Base-by-base conservation (phyloP, 2,329 filamentous ascomycete genomes). In the Leptographium flavum region DNA sequence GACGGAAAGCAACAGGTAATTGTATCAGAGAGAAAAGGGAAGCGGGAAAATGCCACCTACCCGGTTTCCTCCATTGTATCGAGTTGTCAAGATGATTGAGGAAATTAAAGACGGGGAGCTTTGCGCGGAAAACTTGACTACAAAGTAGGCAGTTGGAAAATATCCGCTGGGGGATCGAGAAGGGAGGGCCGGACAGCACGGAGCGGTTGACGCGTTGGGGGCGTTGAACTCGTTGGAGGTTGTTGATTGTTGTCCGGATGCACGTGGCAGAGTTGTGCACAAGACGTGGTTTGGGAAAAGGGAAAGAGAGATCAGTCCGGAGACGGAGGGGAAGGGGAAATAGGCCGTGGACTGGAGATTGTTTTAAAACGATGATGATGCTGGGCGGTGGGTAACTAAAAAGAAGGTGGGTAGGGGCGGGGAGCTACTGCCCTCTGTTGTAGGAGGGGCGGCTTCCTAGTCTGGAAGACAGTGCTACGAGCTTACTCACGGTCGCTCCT, bases 301-400 rank as follows among this genome's bases (percentile, higher is more conserved):
- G 25, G 32, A 21, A 42, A 42, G 33, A 44, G 31, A 42, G 17
- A 36, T 3, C 14, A 33, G 27, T 35, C 17, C 8, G 28, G 42
- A 23, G 17, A 42, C 7, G 27, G 31, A 28, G 37, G 22, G 38
- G 22, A 27, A 22, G 38, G 21, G 31, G n/a, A 31, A 25, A 39
- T 39, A 35, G 27, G n/a, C 14, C 14, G 41, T 23, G 36, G 15
- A n/a, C 37, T 17, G 35, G 35, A 25, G 39, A 45, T 40, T 13
- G 39, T 37, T 28, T 42, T 45, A 46, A 50, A 48, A 45, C 46
- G 50, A 42, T 49, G 51, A 46, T 52, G 55, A 53, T 50, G 44
- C 46, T 44, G 19, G 38, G 45, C 27, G 42, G 28, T 25, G 42
- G 40, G 40, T 36, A 22, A 30, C 11, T 8, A 31, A 35, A 28